Evolutionary conservation across 2,329 filamentous ascomycete species (phyloP).

Genomic region (Diatrype stigma): DNA sequence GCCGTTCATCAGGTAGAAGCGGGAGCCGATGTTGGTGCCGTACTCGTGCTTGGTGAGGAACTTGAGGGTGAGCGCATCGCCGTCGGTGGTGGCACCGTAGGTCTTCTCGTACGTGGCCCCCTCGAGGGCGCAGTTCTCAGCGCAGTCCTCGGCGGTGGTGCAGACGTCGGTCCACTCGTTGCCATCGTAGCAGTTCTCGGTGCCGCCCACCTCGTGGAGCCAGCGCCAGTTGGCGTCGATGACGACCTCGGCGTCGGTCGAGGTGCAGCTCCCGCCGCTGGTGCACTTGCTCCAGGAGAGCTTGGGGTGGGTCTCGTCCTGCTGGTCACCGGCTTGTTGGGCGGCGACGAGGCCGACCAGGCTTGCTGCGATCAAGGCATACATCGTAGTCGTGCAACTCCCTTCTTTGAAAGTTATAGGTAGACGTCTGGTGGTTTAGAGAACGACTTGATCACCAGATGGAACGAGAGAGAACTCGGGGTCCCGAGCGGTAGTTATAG

Average conservation of each 20-base stretch:
- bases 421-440: background rate
- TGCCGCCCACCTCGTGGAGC: constrained; percentile 39
- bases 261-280: constrained; percentile 34
- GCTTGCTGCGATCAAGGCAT: constrained; percentile 26
- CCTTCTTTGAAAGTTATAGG: background rate
- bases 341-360: constrained; percentile 35
- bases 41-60: constrained; percentile 47
- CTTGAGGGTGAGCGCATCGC: constrained; percentile 44
- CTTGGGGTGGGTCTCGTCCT: constrained; percentile 41
- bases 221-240: constrained; percentile 52
- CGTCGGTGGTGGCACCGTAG: constrained; percentile 44
- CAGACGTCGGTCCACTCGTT: constrained; percentile 36
- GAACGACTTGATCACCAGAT: background rate
- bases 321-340: constrained; percentile 40
- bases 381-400: constrained; percentile 19
- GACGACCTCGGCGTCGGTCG: constrained; percentile 41
- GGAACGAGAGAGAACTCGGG: background rate
- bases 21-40: constrained; percentile 38
- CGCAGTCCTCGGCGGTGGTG: constrained; percentile 35
- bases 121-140: constrained; percentile 41
- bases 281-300: constrained; percentile 46
- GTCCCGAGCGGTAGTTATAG: background rate
- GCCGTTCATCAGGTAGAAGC: constrained; percentile 55
- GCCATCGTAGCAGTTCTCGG: constrained; percentile 47
- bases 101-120: constrained; percentile 42